Evolutionary conservation across 2,329 filamentous ascomycete genomes (phyloP).

Genomic region (Trichothecium roseum): DNA sequence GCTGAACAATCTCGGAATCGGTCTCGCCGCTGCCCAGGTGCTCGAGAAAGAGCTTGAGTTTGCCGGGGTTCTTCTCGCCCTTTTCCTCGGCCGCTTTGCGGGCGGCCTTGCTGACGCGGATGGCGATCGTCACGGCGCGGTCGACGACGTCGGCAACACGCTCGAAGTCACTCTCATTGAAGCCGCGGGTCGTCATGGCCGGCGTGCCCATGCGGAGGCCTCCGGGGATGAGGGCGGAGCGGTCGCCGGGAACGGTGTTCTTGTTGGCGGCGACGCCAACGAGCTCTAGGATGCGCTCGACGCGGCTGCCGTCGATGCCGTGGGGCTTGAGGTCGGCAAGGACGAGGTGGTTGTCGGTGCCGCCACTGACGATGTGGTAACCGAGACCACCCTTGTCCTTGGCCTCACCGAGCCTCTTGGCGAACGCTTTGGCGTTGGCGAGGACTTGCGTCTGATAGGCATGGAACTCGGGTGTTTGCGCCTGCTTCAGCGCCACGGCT

Average conservation of each 20-base stretch:
- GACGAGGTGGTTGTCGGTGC: conserved; percentile 96
- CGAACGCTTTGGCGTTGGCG: conserved; percentile 82
- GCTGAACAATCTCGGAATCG: conserved; percentile 60
- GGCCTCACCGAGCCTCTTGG: conserved; percentile 50
- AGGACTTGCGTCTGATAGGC: conserved; percentile 87
- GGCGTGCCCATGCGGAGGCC: conserved; percentile 91
- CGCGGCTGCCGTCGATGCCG: conserved; percentile 75
- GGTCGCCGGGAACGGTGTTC: conserved; percentile 95
- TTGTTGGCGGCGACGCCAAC: conserved; percentile 98
- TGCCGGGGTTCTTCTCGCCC: conserved; percentile 54
- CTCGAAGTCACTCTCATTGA: conserved; percentile 78
- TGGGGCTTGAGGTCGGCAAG: conserved; percentile 86
- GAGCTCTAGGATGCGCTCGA: conserved; percentile 82
- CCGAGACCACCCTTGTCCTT: conserved; percentile 70
- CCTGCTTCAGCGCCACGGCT: conserved; percentile 89
- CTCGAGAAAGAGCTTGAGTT: conserved; percentile 57
- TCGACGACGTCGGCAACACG: conserved; percentile 80
- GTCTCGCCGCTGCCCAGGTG: conserved; percentile 58
- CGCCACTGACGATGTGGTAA: conserved; percentile 84
- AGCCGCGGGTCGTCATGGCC: conserved; percentile 96
- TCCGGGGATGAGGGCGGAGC: conserved; percentile 84
- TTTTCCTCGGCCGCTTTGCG: conserved; percentile 58
- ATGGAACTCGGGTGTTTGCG: conserved; percentile 79
- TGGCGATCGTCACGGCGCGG: conserved; percentile 68
- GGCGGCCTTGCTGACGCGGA: conserved; percentile 63